Evolutionary conservation across 2,329 filamentous ascomycete species (phyloP), one percentile per base, ranked within the genome.

Genomic region (Chlorencoelia australis): DNA sequence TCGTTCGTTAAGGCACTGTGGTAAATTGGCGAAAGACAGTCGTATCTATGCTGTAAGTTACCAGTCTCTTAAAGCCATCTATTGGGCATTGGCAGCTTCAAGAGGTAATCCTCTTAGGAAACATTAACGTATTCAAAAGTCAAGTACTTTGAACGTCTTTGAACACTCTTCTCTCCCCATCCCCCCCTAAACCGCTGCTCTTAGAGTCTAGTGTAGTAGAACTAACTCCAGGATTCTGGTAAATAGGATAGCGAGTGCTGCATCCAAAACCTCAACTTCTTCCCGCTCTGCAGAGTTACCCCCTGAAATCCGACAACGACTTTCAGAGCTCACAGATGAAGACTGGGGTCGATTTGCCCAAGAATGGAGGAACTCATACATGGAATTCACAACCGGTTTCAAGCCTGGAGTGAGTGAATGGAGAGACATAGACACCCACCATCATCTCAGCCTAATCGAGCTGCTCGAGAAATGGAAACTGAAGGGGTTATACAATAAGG

Each of bases 361-460:
- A 49, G 67, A 80, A 55, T 91, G 84, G 84, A 71, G 79, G 14
- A 52, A 65, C 39, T 66, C 67, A 10, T 88, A 88, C 60, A 61
- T 62, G 41, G 42, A 47, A 1, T 88, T 88, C 58, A 80, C 73
- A 0, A 51, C 45, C 13, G 48, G 54, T 3, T 71, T 79, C 41
- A 65, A 73, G 10, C 63, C 67, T 0, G 57, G 64, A 33, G 59
- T 61, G 26, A 46, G 38, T 13, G 25, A 27, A 25, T 88, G 79
- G 69, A 75, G 78, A 53, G 75, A 79, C 32, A 69, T 89, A 28
- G 83, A 89, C 54, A 63, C 79, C 37, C 81, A 87, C 58, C 77
- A 87, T 55, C 11, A 27, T n/a, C 68, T 75, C 17, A 72, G 76
- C 30, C 67, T 91, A 1, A 54, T 65, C 17, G 58, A 65, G 18